Base-by-base conservation (phyloP, 2,329 filamentous ascomycete species). In the Aspergillus pseudoglaucus region DNA sequence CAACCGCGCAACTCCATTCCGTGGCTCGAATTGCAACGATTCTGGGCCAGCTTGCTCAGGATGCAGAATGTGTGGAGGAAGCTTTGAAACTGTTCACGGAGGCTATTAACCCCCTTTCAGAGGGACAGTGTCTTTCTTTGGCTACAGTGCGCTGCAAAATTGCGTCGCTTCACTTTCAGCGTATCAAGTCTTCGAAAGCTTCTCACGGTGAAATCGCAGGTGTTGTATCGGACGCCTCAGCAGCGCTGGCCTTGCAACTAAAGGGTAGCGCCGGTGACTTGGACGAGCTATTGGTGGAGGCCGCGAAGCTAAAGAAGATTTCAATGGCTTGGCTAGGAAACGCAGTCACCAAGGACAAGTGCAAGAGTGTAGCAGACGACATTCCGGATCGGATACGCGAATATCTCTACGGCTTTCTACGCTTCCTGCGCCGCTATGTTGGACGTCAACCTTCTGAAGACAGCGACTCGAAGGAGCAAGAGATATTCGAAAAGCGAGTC, bases 251-350 rank as follows among this genome's bases (percentile, higher is more conserved):
- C 14, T 54, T 67, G 25, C 63, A 66, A 22, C 49, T 72, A 8
- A 67, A 66, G 50, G 72, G 71, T 3, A 72, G 61, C 23, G 48
- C 62, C 8, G 58, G 53, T 37, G 71, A 73, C 30, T 50, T 74
- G n/a, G 72, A 74, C 48, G 70, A 73, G 30, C 55, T 74, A 4
- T 54, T 74, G 12, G 58, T 73, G 39, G 69, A 71, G 53, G 60
- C 70, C 20, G 67, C 69, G 3, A 69, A 64, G 49, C 56, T 74
- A 30, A 73, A 73, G 48, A 74, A 72, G 48, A 44, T 64, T 23
- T 57, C 69, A 3, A 69, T 73, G 59, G 59, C 58, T 38, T 64
- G 60, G 56, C 60, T 68, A 48, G 65, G 66, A 2, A 62, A 67
- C 10, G 45, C 52, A 6, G 53, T 68, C 12, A 51, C 55, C 12